Base-by-base conservation (phyloP, 73 alveolate genomes). In the Urostyla sp. region DNA sequence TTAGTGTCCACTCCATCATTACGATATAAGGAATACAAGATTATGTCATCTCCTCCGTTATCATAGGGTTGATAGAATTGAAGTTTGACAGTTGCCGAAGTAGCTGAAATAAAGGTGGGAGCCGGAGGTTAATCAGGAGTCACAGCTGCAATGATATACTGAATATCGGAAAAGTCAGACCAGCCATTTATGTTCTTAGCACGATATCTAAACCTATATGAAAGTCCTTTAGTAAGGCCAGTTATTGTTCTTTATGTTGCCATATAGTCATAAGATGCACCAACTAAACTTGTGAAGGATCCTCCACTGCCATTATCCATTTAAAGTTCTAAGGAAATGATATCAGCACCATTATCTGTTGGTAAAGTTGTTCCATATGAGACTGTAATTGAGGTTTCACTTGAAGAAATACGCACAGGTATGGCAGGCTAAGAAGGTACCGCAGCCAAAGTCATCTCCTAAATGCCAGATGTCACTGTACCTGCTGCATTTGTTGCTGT, bases 401-500 rank as follows among this genome's bases (percentile, higher is more conserved):
- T 76, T 8, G 93, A 61, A 31, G 50, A 38, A 24, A 74, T 37
- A 20, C 38, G 50, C 0, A 4, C 0, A 15, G 93, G 93, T 18
- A 54, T 56, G 6, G 55, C 76, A 24, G 93, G 93, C 38, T 67
- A 34, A 15, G 45, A 80, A 7, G 93, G 88, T 4, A 50, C 69
- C 20, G 48, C 44, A 0, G 93, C 87, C 23, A 85, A 63, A 31
- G 26, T 51, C 51, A 75, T 43, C 7, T 59, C 24, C 2, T 53
- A 63, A 4, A 76, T 11, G 26, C 85, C 89, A 15, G 75, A 24
- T 13, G 50, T 0, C 53, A 75, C 48, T 2, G 74, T 16, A 26
- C 93, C 93, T 26, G 88, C 93, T 3, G 34, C 21, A 74, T 75
- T 85, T 23, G 37, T 18, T n/a, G 93, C 93, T 55, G 75, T 86